Base-by-base conservation (phyloP, 2,329 filamentous ascomycete species). In the Aspergillus bombycis region DNA sequence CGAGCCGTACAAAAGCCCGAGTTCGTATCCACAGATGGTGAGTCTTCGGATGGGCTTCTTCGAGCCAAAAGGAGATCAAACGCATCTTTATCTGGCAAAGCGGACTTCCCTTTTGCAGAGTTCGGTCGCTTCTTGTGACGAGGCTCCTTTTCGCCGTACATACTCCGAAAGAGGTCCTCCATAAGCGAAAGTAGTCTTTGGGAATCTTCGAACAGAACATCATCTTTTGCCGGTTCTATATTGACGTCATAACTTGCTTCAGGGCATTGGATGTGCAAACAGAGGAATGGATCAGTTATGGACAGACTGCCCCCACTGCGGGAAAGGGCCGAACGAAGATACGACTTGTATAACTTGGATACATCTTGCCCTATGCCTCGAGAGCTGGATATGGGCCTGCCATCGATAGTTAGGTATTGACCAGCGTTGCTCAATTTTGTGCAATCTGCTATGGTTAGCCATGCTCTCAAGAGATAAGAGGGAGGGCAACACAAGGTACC, bases 141-240 rank as follows among this genome's bases (percentile, higher is more conserved):
- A 3, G 48, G 46, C 6, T 55, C 6, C 11, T 45, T 28, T 41
- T 64, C 53, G 6, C 71, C 66, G 36, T 70, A 71, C 19, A 52
- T 26, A 21, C 61, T 48, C 43, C 60, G 58, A 32, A 72, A 57
- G 26, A 88, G 70, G 34, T 74, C 73, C 23, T 81, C 77, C 2
- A 82, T 75, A 6, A 80, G 67, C 4, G 70, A 71, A 6, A 88
- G 41, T 3, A 89, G 69, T 0, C 71, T 23, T 4, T 72, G 70
- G 2, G 77, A 71, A 53, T 88, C 77, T 36, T 83, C 82, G 68
- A 89, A 88, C 3, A 89, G 69, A 1, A 89, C 80, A 72, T 89
- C 85, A 69, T 89, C 86, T 70, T 90, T 90, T 1, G 84, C 82
- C 4, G 88, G 87, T 68, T 90, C 88, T 41, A 89, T 77, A 64